Conservation (phyloP, 2,329 filamentous ascomycete species). For the Nemania sp. region DNA sequence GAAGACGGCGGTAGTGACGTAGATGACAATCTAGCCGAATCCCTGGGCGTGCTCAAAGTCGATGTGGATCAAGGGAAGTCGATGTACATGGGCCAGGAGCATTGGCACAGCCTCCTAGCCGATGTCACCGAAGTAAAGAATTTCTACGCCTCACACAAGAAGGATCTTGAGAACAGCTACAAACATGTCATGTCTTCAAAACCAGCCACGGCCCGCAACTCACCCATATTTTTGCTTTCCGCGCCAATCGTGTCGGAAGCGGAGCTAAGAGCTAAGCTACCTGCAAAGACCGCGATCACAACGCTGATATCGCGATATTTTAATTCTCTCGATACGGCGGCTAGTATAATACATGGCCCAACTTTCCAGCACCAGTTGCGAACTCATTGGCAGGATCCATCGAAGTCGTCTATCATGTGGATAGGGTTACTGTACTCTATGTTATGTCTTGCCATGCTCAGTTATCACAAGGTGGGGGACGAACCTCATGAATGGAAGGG, state of each 20-base stretch:
- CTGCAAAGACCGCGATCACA: slow-evolving; percentile 80
- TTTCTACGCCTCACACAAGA: slow-evolving; percentile 84
- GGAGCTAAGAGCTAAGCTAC: slow-evolving; percentile 79
- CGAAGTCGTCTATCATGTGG: slow-evolving; percentile 76
- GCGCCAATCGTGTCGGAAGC: slow-evolving; percentile 70
- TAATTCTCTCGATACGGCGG: slow-evolving; percentile 74
- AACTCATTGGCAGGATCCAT: slow-evolving; percentile 70
- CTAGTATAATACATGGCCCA: slow-evolving; percentile 77
- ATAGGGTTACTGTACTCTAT: slow-evolving; percentile 76
- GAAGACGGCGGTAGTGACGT: slow-evolving; percentile 69
- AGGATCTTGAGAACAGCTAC: slow-evolving; percentile 82
- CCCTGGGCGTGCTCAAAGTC: slow-evolving; percentile 81
- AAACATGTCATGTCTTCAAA: slow-evolving; percentile 74
- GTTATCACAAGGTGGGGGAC: slow-evolving; percentile 77
- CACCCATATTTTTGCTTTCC: slow-evolving; percentile 79
- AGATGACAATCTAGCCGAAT: slow-evolving; percentile 69
- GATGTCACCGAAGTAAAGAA: slow-evolving; percentile 93
- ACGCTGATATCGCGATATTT: slow-evolving; percentile 88
- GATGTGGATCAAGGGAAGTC: slow-evolving; percentile 76
- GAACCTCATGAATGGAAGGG: slow-evolving; percentile 79
- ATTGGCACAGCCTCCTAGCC: slow-evolving; percentile 79
- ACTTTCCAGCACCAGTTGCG: slow-evolving; percentile 77
- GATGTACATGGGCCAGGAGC: slow-evolving; percentile 79
- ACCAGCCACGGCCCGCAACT: slow-evolving; percentile 60
- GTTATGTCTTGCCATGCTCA: slow-evolving; percentile 76